Evolutionary conservation across 352 stramenopile species (phyloP), one percentile per base, ranked within the genome.

Genomic region (Blastocystis sp.): DNA sequence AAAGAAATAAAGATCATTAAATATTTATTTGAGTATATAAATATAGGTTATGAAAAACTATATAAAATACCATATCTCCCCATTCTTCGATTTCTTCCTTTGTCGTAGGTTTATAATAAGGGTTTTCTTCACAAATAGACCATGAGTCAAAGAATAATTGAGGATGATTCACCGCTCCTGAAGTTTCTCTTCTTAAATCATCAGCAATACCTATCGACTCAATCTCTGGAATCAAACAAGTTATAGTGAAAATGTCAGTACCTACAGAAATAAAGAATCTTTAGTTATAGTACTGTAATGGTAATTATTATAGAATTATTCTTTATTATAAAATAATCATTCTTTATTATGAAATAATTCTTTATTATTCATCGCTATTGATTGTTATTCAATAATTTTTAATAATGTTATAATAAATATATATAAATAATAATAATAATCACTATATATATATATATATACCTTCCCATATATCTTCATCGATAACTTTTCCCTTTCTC

Each of bases 61-160:
- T n/a, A n/a, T n/a, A n/a, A n/a, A n/a, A n/a, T n/a, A n/a, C n/a
- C n/a, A n/a, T 73, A 70, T 94, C 84, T 32, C 84, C 84, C 68
- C 82, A 91, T 58, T 94, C 87, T 71, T 94, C 85, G 41, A 84
- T 77, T 70, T 95, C 85, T 49, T 93, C 83, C 58, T 91, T 77
- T 1, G 84, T 92, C 42, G 82, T 85, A 23, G 86, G 84, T 59
- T 91, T 84, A 75, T 91, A 94, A 69, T 93, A 95, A 3, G 87
- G 87, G 56, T 94, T 84, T 70, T 90, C 81, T 25, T 89, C 77
- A 30, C 94, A 79, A 25, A 88, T 55, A 55, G 77, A 67, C 85
- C 85, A 95, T 69, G 94, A 84, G 33, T 76, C 84, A 71, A 94
- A 94, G 5, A 91, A 73, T 23, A 95, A 72, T 67, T 94, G 84